Conservation (phyloP, 2,329 filamentous ascomycete genomes). For the Lasiodiplodia theobromae region DNA sequence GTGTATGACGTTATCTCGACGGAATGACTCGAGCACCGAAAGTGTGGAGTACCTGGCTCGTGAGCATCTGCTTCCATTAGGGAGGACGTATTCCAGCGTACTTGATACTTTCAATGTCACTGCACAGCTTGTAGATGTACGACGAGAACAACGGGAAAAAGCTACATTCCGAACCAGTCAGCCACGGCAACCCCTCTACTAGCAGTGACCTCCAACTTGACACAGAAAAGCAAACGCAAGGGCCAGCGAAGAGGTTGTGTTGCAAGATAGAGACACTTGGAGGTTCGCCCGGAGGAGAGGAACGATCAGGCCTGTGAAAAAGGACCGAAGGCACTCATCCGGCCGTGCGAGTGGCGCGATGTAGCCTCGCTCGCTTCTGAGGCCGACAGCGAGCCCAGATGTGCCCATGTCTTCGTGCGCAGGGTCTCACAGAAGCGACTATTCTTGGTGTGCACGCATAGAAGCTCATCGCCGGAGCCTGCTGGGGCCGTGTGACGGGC, state of each 20-base stretch:
- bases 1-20: slow-evolving; percentile 75
- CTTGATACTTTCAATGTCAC: slow-evolving; percentile 65
- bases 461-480: neutral
- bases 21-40: slow-evolving; percentile 66
- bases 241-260: neutral
- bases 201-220: neutral
- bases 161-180: slow-evolving; percentile 41
- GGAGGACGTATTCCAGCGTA: slow-evolving; percentile 55
- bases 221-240: neutral
- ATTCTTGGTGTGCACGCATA: neutral
- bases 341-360: slow-evolving; percentile 2
- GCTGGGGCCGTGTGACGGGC: neutral
- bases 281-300: neutral
- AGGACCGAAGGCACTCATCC: neutral
- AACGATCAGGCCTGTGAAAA: neutral
- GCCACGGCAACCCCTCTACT: neutral
- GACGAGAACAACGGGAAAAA: slow-evolving; percentile 81
- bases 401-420: neutral
- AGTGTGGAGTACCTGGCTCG: slow-evolving; percentile 66
- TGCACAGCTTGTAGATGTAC: slow-evolving; percentile 80
- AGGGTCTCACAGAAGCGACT: slow-evolving; percentile 4
- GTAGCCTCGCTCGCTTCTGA: neutral
- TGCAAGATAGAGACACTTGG: neutral
- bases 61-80: neutral
- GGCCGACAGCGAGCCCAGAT: neutral